phyloP scores from a whole-genome alignment of 306 rosid species.

The Prunus armeniaca region DNA sequence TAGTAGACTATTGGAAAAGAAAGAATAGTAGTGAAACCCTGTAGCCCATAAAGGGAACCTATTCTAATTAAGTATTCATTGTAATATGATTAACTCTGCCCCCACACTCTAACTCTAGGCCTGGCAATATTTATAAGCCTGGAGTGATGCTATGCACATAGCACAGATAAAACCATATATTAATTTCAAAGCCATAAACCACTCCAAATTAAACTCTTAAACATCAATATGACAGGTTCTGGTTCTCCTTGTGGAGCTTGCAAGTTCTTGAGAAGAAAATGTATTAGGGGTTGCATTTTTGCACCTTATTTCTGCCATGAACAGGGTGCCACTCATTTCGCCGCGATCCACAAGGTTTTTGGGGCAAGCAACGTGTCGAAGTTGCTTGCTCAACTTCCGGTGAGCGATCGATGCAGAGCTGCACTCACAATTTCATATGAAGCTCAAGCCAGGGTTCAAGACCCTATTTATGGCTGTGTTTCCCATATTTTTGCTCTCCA shows the following conservation, averaged over 20 bases:
- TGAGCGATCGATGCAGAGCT: slow-evolving; percentile 64
- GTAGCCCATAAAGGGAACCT: slow-evolving; percentile 86
- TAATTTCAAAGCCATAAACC: neutral
- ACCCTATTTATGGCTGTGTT: slow-evolving; percentile 94
- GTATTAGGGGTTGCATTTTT: slow-evolving; percentile 84
- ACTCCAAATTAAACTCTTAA: slow-evolving; percentile 3
- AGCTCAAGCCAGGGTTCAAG: slow-evolving; percentile 96
- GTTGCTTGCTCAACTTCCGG: slow-evolving; percentile 82
- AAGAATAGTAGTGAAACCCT: slow-evolving; percentile 35
- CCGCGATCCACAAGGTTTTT: slow-evolving; percentile 92
- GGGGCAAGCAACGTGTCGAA: slow-evolving; percentile 97
- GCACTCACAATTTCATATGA: slow-evolving; percentile 86
- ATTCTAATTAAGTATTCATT: slow-evolving; percentile 48
- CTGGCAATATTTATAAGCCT: neutral
- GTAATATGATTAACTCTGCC: slow-evolving; percentile 37
- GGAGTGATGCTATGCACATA: slow-evolving; percentile 34
- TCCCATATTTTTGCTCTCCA: slow-evolving; percentile 95
- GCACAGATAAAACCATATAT: neutral
- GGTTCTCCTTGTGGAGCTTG: slow-evolving; percentile 99
- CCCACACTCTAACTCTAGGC: slow-evolving; percentile 18
- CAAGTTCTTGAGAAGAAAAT: slow-evolving; percentile 94
- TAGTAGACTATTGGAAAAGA: slow-evolving; percentile 17
- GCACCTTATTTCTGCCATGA: slow-evolving; percentile 95
- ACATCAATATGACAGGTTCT: slow-evolving; percentile 50
- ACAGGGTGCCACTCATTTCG: slow-evolving; percentile 83